These are phyloP conservation scores for Odontarrhena argentea DNA, from an alignment of 345 rosid genomes.

Conservation along the genomic window DNA sequence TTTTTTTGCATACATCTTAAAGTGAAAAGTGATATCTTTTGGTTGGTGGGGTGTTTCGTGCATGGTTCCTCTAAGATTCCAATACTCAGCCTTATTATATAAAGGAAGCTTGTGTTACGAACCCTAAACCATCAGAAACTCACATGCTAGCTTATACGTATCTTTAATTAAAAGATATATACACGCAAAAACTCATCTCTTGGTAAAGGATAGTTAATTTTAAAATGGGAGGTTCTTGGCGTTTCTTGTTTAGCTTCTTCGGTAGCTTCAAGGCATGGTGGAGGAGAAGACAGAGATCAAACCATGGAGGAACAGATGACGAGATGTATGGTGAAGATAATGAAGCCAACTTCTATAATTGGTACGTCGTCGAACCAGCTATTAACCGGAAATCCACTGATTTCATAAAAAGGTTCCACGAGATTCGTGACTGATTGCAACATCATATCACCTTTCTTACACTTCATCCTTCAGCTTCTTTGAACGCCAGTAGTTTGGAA, in stretches of 20 bases:
- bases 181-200: conserved; percentile 25
- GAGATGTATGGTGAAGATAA: conserved; percentile 34
- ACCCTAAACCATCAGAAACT: conserved; percentile 42
- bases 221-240: conserved; percentile 43
- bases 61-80: conserved; percentile 38
- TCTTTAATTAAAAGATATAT: conserved; percentile 16
- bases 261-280: conserved; percentile 46
- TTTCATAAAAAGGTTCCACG: conserved; percentile 49
- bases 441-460: neutral
- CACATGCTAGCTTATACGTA: conserved; percentile 25
- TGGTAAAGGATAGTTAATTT: neutral
- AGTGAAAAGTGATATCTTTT: conserved; percentile 11
- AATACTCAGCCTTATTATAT: conserved; percentile 32
- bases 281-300: conserved; percentile 37
- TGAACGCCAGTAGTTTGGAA: conserved; percentile 10
- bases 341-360: conserved; percentile 38
- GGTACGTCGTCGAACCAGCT: conserved; percentile 43
- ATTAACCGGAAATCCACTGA: conserved; percentile 45
- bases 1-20: neutral
- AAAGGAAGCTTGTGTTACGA: conserved; percentile 32
- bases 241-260: conserved; percentile 44
- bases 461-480: conserved; percentile 18
- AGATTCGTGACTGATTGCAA: conserved; percentile 38
- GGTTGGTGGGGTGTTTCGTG: conserved; percentile 42
- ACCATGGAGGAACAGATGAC: conserved; percentile 34